Evolutionary conservation across 139 green algal genomes (phyloP).

Genomic region (Tetradesmus obliquus): DNA sequence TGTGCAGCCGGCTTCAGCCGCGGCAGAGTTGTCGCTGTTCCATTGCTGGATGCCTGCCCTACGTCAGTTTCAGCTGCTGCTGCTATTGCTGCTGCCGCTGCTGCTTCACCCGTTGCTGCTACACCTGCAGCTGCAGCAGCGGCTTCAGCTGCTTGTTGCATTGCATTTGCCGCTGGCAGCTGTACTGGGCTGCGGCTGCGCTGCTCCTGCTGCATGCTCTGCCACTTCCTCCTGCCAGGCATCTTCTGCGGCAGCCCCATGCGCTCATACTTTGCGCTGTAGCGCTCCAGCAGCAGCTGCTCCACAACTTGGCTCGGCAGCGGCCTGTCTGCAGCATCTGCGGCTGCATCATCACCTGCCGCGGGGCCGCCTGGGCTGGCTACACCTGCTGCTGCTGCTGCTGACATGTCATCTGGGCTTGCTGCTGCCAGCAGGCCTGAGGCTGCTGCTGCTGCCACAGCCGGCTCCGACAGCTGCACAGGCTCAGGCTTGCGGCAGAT

Average conservation of each 20-base stretch:
- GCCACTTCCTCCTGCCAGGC: slow-evolving; percentile 9
- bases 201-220: slow-evolving; percentile 32
- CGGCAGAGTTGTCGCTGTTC: background rate
- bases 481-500: slow-evolving; percentile 40
- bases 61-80: background rate
- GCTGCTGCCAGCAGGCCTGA: background rate
- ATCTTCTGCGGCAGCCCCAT: slow-evolving; percentile 28
- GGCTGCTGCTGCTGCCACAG: slow-evolving; percentile 13
- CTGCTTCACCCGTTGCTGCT: background rate
- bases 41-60: background rate
- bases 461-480: background rate
- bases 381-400: background rate
- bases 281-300: slow-evolving; percentile 43
- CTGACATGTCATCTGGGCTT: background rate
- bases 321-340: background rate
- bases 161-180: background rate
- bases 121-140: background rate
- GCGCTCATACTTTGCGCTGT: slow-evolving; percentile 43
- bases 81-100: background rate
- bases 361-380: background rate
- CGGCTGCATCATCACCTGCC: background rate
- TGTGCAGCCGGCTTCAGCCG: background rate
- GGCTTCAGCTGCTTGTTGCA: background rate
- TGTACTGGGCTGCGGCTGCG: background rate
- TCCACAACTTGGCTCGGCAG: slow-evolving; percentile 41